A percentile compares a stretch with the other conserved stretches of the same genome.
phyloP scores from a whole-genome alignment of 2,329 filamentous ascomycete species.

The Fusarium heterosporum region DNA sequence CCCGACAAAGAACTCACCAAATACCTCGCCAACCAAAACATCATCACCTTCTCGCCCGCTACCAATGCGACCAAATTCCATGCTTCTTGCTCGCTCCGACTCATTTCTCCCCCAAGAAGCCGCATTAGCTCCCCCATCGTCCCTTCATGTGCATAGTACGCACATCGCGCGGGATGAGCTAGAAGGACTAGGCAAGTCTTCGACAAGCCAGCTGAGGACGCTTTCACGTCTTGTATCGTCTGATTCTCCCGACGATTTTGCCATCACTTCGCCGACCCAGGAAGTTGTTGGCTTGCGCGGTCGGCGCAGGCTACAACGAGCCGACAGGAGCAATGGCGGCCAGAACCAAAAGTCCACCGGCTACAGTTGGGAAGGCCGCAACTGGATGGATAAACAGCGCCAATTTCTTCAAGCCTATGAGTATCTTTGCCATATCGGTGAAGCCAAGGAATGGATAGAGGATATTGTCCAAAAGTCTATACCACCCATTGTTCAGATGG shows the following conservation, averaged over 20 bases:
- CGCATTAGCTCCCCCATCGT: conserved; percentile 49
- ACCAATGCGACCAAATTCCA: conserved; percentile 67
- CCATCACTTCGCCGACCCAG: conserved; percentile 79
- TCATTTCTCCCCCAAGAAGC: conserved; percentile 57
- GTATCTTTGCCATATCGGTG: conserved; percentile 98
- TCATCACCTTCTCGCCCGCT: conserved; percentile 56
- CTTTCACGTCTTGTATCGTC: conserved; percentile 85
- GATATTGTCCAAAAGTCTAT: conserved; percentile 86
- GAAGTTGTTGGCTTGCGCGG: conserved; percentile 91
- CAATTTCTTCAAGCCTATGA: conserved; percentile 98
- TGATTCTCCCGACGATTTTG: conserved; percentile 81
- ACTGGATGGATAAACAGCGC: conserved; percentile 99
- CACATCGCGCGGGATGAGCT: conserved; percentile 77
- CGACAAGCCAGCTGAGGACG: conserved; percentile 88
- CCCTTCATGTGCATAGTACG: conserved; percentile 50
- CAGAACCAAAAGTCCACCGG: conserved; percentile 61
- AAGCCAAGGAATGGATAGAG: conserved; percentile 99
- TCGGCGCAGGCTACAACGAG: conserved; percentile 82
- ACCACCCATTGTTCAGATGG: conserved; percentile 91
- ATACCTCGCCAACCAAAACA: conserved; percentile 7
- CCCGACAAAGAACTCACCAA: conserved; percentile 4
- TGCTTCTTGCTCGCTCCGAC: conserved; percentile 70
- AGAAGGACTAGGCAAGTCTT: conserved; percentile 84
- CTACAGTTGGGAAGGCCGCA: conserved; percentile 82
- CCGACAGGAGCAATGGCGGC: conserved; percentile 63